Evolutionary conservation across 352 stramenopile species (phyloP), one percentile per base, ranked within the genome.

Genomic region (Aphanomyces stellatus): DNA sequence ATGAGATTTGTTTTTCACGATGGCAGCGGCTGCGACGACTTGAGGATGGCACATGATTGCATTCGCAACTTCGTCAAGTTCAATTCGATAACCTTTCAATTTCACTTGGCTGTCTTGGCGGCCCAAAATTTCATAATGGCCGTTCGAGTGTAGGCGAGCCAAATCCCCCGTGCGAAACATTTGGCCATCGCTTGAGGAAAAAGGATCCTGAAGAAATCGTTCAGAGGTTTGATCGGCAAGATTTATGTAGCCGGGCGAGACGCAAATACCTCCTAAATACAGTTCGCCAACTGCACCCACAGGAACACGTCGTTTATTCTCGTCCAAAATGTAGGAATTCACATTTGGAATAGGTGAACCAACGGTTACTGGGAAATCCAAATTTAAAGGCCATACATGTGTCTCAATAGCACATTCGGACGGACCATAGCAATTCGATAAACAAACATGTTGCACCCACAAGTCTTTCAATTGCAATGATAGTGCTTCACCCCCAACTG

Each of bases 151-250:
- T 53, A 97, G 91, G 15, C 91, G 78, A 43, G 87, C 94, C 42
- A 91, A 76, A 75, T 98, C 93, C 31, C 94, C 93, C 0, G 93
- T 98, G 35, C 87, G 82, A 73, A 98, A 98, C 31, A 98, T 88
- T n/a, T 78, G 83, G 69, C 95, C 75, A 40, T 78, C 80, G 4
- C 76, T 2, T 81, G 75, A 34, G 22, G 70, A 49, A 53, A 84
- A 84, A 13, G 74, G 73, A 74, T 93, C 76, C 27, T 80, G 71
- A 6, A 96, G 76, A 68, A 53, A 53, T 7, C 49, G 49, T 6
- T 40, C 11, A 19, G 25, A 7, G 7, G 49, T 35, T 57, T 57
- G 22, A 34, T 57, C 49, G 15, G 49, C 17, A 7, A 33, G n/a
- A 57, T 57, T 57, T 15, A 57, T 57, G 30, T 57, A 57, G 5